Percentiles rank a stretch among this genome's conserved stretches.
Conservation (phyloP, 805 yeast species). For the Monosporozyma yasuniensis region DNA sequence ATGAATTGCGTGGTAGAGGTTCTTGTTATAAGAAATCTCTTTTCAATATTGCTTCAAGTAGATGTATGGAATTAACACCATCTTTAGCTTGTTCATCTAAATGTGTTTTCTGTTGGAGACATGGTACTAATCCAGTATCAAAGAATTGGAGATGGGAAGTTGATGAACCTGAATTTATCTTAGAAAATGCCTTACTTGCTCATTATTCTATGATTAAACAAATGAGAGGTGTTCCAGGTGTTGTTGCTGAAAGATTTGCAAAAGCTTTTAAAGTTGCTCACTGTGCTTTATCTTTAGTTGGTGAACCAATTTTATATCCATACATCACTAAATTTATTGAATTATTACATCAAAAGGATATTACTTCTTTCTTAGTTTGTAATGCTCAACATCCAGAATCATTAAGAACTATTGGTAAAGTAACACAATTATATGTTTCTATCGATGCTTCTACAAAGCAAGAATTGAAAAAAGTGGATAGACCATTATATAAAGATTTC, state of each 20-base stretch:
- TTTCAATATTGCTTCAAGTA: conserved; percentile 81
- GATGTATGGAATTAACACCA: conserved; percentile 95
- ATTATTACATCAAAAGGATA: conserved; percentile 69
- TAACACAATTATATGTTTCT: conserved; percentile 85
- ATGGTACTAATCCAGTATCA: conserved; percentile 94
- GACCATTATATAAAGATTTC: conserved; percentile 83
- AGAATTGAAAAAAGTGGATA: conserved; percentile 72
- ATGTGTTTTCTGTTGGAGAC: conserved; percentile 96
- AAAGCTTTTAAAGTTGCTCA: conserved; percentile 86
- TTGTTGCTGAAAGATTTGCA: conserved; percentile 77
- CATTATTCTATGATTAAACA: conserved; percentile 89
- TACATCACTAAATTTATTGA: conserved; percentile 77
- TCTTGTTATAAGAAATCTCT: conserved; percentile 90
- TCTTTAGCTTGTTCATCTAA: conserved; percentile 88
- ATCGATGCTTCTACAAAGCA: conserved; percentile 88
- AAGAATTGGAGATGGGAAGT: conserved; percentile 96
- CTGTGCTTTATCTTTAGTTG: conserved; percentile 87
- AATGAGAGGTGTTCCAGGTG: conserved; percentile 93
- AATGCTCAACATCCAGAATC: conserved; percentile 95
- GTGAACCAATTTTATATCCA: conserved; percentile 92
- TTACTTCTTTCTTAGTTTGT: conserved; percentile 84
- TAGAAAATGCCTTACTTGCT: conserved; percentile 79
- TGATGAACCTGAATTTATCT: conserved; percentile 75
- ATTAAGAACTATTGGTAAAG: conserved; percentile 56
- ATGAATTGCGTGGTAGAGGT: conserved; percentile 88